Percentiles rank a stretch among this genome's conserved stretches.
Conservation (phyloP, 306 rosid species). For the Sesbania bispinosa region DNA sequence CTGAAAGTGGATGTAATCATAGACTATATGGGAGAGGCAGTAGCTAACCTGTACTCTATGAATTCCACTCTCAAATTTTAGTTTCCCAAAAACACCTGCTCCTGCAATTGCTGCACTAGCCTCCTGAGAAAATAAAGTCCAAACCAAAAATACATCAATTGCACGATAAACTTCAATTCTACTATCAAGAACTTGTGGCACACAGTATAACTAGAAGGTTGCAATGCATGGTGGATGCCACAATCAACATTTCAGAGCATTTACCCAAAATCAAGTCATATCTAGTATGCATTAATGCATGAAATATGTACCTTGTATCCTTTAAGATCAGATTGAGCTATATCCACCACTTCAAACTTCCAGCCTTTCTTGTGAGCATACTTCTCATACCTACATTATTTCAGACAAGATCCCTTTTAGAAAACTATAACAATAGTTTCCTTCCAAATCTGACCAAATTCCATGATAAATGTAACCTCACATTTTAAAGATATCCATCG, state of each 20-base stretch:
- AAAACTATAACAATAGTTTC: slow-evolving; percentile 14
- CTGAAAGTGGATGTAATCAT: not conserved
- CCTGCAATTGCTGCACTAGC: slow-evolving; percentile 90
- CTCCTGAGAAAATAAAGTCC: slow-evolving; percentile 51
- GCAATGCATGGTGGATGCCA: not conserved
- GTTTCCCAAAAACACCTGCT: slow-evolving; percentile 71
- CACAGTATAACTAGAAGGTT: slow-evolving; percentile 2
- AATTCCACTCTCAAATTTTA: slow-evolving; percentile 93
- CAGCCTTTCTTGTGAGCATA: slow-evolving; percentile 75
- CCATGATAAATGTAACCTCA: slow-evolving; percentile 31
- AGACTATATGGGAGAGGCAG: slow-evolving; percentile 15
- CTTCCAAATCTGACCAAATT: slow-evolving; percentile 14
- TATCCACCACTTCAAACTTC: slow-evolving; percentile 77
- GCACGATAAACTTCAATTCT: not conserved
- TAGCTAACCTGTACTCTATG: slow-evolving; percentile 88
- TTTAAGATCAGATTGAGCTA: slow-evolving; percentile 75
- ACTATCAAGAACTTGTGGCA: not conserved
- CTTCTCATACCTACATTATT: slow-evolving; percentile 67
- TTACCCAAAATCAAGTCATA: not conserved
- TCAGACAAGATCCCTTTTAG: slow-evolving; percentile 21
- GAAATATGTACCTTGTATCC: slow-evolving; percentile 67
- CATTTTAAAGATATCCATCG: slow-evolving; percentile 92
- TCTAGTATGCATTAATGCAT: not conserved
- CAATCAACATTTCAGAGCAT: slow-evolving; percentile 19
- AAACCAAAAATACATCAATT: slow-evolving; percentile 11